These are phyloP conservation scores for Leptomonas seymouri DNA, from an alignment of 208 protist genomes.

Conservation along the genomic window DNA sequence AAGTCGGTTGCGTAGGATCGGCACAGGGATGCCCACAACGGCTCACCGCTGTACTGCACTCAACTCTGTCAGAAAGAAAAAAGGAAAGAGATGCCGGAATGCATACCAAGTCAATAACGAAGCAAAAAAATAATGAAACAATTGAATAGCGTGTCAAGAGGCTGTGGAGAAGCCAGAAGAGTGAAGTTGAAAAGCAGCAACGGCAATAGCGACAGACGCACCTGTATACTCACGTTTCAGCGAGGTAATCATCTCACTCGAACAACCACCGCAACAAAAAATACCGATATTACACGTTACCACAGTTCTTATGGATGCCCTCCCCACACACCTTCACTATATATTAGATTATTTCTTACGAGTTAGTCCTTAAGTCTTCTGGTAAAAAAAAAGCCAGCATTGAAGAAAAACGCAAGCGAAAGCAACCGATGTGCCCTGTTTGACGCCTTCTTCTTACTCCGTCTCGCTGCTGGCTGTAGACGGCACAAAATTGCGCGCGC, in stretches of 20 bases:
- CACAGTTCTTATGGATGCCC: slow-evolving; percentile 6
- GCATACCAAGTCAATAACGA: background rate
- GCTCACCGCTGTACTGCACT: background rate
- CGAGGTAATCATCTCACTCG: background rate
- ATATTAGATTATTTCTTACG: background rate
- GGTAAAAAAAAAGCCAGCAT: slow-evolving; percentile 3
- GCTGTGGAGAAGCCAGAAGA: slow-evolving; percentile 7
- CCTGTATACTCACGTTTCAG: background rate
- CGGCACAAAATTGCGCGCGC: background rate
- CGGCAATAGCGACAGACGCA: slow-evolving; percentile 10
- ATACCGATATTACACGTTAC: background rate
- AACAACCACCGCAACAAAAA: background rate
- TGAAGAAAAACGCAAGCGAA: background rate
- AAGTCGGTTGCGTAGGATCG: no score
- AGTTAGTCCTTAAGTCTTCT: background rate
- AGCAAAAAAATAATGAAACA: slow-evolving; percentile 1
- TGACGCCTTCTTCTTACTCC: background rate
- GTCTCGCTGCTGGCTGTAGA: background rate
- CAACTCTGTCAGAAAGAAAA: slow-evolving; percentile 7
- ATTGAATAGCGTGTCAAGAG: slow-evolving; percentile 10
- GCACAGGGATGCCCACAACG: background rate
- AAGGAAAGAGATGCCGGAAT: background rate
- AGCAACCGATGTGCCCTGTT: no score
- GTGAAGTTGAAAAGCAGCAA: slow-evolving; percentile 17
- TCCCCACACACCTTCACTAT: background rate